Conservation (phyloP, 2,329 filamentous ascomycete species). For the Aspergillus sp. region DNA sequence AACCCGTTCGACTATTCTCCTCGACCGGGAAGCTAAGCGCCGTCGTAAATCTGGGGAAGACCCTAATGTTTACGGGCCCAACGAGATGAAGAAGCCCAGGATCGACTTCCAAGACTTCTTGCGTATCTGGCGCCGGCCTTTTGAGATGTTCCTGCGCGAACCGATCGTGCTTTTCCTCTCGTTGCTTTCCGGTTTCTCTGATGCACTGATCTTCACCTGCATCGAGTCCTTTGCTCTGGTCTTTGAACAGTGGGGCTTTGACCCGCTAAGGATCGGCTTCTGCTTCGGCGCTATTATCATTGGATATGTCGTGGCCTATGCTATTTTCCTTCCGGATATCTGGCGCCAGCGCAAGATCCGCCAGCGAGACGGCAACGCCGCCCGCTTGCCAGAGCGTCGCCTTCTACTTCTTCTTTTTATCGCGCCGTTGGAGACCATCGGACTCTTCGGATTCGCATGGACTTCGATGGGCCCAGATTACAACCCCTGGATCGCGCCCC, state of each 20-base stretch:
- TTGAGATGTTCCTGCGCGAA: conserved; percentile 72
- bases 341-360: conserved; percentile 40
- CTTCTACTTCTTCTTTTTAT: conserved; percentile 65
- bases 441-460: conserved; percentile 70
- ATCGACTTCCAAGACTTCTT: conserved; percentile 45
- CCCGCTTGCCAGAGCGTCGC: conserved; percentile 61
- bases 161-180: conserved; percentile 72
- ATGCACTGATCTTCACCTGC: conserved; percentile 76
- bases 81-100: conserved; percentile 49
- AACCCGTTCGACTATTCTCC: conserved; percentile 56
- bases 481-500: conserved; percentile 67
- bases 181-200: conserved; percentile 69
- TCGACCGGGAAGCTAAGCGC: conserved; percentile 59
- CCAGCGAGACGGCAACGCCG: conserved; percentile 47
- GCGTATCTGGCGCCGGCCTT: conserved; percentile 62
- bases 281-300: conserved; percentile 41
- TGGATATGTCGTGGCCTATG: conserved; percentile 57
- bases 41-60: conserved; percentile 51
- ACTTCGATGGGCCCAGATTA: conserved; percentile 63
- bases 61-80: conserved; percentile 67
- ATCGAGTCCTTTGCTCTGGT: conserved; percentile 70
- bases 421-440: conserved; percentile 62
- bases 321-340: conserved; percentile 54
- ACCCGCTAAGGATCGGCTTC: conserved; percentile 19
- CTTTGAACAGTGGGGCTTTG: conserved; percentile 23